phyloP scores from a whole-genome alignment of 108 stramenopile species.

The Fragilariopsis cylindrus region DNA sequence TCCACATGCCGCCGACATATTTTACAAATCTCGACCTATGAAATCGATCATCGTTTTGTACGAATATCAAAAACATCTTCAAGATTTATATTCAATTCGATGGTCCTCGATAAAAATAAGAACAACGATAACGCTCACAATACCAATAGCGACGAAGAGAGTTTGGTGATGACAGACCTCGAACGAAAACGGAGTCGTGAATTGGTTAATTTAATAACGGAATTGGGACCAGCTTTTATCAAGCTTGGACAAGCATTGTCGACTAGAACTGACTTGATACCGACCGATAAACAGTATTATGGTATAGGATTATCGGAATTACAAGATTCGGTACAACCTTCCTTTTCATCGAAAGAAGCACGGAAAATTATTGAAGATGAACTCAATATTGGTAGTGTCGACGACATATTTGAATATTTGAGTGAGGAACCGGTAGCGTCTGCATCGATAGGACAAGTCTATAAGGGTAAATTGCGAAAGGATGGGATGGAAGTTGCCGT shows the following conservation, averaged over 20 bases:
- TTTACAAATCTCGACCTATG: constrained; percentile 24
- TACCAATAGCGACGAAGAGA: not conserved
- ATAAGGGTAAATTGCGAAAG: constrained; percentile 50
- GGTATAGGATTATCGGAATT: constrained; percentile 59
- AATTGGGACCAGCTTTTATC: constrained; percentile 67
- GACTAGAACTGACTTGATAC: constrained; percentile 76
- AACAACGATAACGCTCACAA: not conserved
- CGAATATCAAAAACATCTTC: constrained; percentile 33
- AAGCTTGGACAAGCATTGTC: constrained; percentile 83
- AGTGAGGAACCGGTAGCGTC: constrained; percentile 73
- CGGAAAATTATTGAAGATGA: constrained; percentile 57
- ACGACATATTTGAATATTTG: constrained; percentile 8
- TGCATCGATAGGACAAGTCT: constrained; percentile 89
- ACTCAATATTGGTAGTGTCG: constrained; percentile 29
- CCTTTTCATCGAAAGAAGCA: constrained; percentile 56
- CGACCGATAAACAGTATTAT: constrained; percentile 45
- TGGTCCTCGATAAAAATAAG: constrained; percentile 41
- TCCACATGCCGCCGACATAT: constrained; percentile 28
- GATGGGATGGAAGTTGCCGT: constrained; percentile 61
- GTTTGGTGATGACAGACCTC: not conserved
- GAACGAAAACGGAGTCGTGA: constrained; percentile 39
- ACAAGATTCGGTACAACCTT: constrained; percentile 75
- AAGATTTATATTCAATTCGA: constrained; percentile 28
- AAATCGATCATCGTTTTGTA: constrained; percentile 30
- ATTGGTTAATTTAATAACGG: constrained; percentile 46